Percentiles rank a stretch among this genome's conserved stretches.
These are phyloP conservation scores for Fusarium sublunatum DNA, from an alignment of 2,329 filamentous ascomycete genomes.

Conservation along the genomic window DNA sequence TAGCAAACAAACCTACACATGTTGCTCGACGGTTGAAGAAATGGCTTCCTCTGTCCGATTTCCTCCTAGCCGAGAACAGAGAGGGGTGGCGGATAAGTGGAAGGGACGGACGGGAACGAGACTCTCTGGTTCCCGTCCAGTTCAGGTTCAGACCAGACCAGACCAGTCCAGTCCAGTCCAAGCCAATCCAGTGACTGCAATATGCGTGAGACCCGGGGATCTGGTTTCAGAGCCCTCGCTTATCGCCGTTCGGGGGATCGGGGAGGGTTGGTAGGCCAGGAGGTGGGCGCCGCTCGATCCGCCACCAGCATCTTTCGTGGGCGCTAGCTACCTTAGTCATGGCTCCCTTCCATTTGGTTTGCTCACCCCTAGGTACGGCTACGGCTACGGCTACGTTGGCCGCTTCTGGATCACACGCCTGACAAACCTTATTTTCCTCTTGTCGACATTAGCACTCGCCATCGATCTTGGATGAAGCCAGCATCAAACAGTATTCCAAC, in stretches of 20 bases:
- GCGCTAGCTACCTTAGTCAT: slow-evolving; percentile 23
- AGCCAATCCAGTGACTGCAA: no score
- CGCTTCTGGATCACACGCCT: slow-evolving; percentile 7
- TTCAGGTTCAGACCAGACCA: no score
- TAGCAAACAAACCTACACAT: slow-evolving; percentile 19
- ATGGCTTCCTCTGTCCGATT: slow-evolving; percentile 7
- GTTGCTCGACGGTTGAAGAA: slow-evolving; percentile 24
- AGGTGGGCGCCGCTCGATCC: slow-evolving; percentile 28
- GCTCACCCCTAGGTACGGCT: slow-evolving; percentile 16
- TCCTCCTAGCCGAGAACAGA: slow-evolving; percentile 18
- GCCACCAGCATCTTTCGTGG: slow-evolving; percentile 5
- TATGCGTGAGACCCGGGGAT: slow-evolving; percentile 45
- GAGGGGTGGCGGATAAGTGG: slow-evolving; percentile 20
- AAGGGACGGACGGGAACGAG: slow-evolving; percentile 24
- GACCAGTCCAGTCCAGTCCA: no score
- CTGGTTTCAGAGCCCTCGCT: slow-evolving; percentile 50
- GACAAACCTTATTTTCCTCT: slow-evolving; percentile 24
- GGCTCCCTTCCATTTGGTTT: background rate
- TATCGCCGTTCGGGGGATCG: slow-evolving; percentile 45
- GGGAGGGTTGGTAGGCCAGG: background rate
- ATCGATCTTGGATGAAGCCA: slow-evolving; percentile 18
- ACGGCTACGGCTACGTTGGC: background rate
- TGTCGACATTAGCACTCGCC: slow-evolving; percentile 13
- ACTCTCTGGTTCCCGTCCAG: slow-evolving; percentile 10
- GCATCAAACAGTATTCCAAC: background rate